phyloP scores from a whole-genome alignment of 2,329 filamentous ascomycete genomes.

The Chaetomium globosum region DNA sequence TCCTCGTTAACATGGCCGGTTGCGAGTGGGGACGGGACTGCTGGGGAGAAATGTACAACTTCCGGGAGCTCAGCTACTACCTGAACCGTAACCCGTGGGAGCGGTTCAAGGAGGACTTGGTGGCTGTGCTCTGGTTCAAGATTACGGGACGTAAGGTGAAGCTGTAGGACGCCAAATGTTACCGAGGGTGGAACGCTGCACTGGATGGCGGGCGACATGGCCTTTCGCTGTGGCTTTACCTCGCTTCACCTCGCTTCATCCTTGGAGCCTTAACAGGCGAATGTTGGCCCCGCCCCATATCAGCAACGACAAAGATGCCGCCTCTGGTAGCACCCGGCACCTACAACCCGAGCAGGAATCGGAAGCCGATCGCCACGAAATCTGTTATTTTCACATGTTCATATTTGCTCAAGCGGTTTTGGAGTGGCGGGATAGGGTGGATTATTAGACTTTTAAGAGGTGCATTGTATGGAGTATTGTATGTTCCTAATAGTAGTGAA shows the following conservation, averaged over 20 bases:
- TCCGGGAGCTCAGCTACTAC: slow-evolving; percentile 85
- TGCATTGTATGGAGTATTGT: slow-evolving; percentile 16
- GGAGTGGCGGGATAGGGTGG: neutral
- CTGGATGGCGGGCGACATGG: neutral
- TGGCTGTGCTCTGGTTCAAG: slow-evolving; percentile 65
- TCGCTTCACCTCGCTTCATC: no score
- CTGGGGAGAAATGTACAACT: slow-evolving; percentile 97
- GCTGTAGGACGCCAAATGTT: slow-evolving; percentile 45
- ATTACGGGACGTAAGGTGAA: slow-evolving; percentile 64
- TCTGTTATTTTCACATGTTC: neutral
- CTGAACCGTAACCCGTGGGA: slow-evolving; percentile 86
- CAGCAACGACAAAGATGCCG: neutral
- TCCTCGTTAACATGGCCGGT: slow-evolving; percentile 97
- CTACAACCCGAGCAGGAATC: slow-evolving; percentile 6
- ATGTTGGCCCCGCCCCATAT: slow-evolving; percentile 1
- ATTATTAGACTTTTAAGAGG: neutral
- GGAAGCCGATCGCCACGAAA: neutral
- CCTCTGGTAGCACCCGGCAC: neutral
- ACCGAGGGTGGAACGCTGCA: neutral
- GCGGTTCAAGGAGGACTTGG: slow-evolving; percentile 67
- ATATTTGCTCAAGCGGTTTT: slow-evolving; percentile 2
- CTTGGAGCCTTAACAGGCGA: neutral
- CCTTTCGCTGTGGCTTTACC: slow-evolving; percentile 1
- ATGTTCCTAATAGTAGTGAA: neutral
- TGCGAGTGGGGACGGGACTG: slow-evolving; percentile 97